These are phyloP conservation scores for Boletus pseudopeckii DNA, from an alignment of 768 basidiomycete genomes.

Conservation along the genomic window DNA sequence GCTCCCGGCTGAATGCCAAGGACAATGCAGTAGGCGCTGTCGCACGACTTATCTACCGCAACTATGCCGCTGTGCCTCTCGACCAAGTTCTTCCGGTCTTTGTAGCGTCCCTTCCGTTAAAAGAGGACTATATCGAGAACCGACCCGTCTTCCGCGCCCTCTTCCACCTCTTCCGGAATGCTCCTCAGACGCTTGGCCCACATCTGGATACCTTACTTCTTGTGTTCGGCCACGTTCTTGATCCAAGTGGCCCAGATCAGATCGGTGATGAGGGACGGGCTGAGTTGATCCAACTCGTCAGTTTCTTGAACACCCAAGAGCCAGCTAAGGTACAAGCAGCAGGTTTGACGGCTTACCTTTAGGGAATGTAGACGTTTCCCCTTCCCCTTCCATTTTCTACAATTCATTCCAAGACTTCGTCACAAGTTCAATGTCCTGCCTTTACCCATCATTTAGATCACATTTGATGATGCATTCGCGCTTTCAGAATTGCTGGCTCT, in stretches of 20 bases:
- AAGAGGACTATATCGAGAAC: slow-evolving; percentile 88
- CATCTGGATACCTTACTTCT: slow-evolving; percentile 76
- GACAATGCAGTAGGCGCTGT: slow-evolving; percentile 98
- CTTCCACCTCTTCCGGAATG: slow-evolving; percentile 82
- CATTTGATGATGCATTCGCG: slow-evolving; percentile 12
- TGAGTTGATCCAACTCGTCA: slow-evolving; percentile 72
- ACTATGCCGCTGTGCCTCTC: slow-evolving; percentile 74
- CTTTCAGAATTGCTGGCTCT: slow-evolving; percentile 5
- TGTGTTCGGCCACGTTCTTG: slow-evolving; percentile 80
- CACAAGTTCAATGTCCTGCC: background rate
- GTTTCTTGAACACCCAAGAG: slow-evolving; percentile 67
- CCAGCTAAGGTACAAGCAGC: slow-evolving; percentile 79
- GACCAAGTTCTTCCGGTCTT: slow-evolving; percentile 89
- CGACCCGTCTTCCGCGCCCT: slow-evolving; percentile 83
- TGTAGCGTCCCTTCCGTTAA: slow-evolving; percentile 77
- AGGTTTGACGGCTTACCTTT: slow-evolving; percentile 58
- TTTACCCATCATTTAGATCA: slow-evolving; percentile 22
- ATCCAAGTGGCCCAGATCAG: slow-evolving; percentile 71
- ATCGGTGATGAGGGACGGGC: slow-evolving; percentile 74
- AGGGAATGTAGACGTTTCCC: slow-evolving; percentile 35
- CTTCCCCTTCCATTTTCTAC: background rate
- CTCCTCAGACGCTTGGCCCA: slow-evolving; percentile 64
- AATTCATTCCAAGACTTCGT: background rate
- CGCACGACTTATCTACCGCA: slow-evolving; percentile 80
- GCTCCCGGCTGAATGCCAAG: slow-evolving; percentile 74